Conservation (phyloP, 495 filamentous ascomycete species). For the Penicillium verhagenii region DNA sequence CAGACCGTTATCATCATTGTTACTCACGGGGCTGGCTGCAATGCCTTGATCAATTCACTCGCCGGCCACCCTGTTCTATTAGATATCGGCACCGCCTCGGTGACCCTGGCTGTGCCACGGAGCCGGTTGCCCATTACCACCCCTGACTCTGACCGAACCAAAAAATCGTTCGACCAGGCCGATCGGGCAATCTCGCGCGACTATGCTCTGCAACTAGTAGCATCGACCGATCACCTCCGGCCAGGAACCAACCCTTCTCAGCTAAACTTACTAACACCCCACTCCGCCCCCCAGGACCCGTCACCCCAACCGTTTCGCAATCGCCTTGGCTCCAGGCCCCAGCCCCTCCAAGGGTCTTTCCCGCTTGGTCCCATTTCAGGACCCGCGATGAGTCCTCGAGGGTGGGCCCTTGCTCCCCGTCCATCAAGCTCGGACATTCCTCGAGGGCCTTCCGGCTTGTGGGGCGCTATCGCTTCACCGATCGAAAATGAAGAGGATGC, state of each 20-base stretch:
- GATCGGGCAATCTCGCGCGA: slow-evolving; percentile 50
- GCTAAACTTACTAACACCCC: slow-evolving; percentile 28
- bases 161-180: slow-evolving; percentile 9
- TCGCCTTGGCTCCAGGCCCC: slow-evolving; percentile 27
- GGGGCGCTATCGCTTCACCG: slow-evolving; percentile 29
- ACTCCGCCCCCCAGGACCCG: slow-evolving; percentile 23
- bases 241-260: slow-evolving; percentile 43
- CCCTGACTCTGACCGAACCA: slow-evolving; percentile 18
- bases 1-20: slow-evolving; percentile 88
- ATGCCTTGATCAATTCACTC: slow-evolving; percentile 88
- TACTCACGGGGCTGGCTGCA: slow-evolving; percentile 97
- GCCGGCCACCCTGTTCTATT: slow-evolving; percentile 85
- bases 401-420: slow-evolving; percentile 26
- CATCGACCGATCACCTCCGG: slow-evolving; percentile 79
- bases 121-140: slow-evolving; percentile 33
- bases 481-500: slow-evolving; percentile 19
- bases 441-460: slow-evolving; percentile 32
- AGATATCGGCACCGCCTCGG: slow-evolving; percentile 83
- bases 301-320: slow-evolving; percentile 25
- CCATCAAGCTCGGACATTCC: slow-evolving; percentile 18
- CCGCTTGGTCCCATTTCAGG: slow-evolving; percentile 24
- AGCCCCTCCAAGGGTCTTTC: slow-evolving; percentile 25
- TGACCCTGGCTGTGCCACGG: slow-evolving; percentile 84
- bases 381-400: slow-evolving; percentile 17
- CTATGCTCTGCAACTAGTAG: slow-evolving; percentile 75